phyloP scores from a whole-genome alignment of 352 stramenopile genomes.

The Pythium phragmitis region DNA sequence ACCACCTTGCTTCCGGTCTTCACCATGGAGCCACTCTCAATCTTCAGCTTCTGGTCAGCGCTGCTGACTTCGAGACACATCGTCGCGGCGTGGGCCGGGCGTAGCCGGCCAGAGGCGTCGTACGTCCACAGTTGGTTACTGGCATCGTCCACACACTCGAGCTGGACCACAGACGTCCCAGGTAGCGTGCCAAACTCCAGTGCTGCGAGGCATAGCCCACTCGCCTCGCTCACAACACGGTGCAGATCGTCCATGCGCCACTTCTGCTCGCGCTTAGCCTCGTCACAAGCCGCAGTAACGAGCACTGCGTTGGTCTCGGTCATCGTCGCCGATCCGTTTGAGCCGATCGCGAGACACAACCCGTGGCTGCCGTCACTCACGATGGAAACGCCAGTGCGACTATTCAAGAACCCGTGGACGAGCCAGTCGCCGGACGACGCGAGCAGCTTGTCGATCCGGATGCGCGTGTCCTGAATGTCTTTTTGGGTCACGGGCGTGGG shows the following conservation, averaged over 20 bases:
- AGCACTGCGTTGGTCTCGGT: constrained; percentile 1
- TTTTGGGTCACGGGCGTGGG: constrained; percentile 17
- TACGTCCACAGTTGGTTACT: constrained; percentile 24
- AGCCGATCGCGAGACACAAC: constrained; percentile 9
- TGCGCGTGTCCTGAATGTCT: constrained; percentile 20
- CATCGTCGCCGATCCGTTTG: not conserved
- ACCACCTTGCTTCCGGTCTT: not conserved
- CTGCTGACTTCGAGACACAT: constrained; percentile 13
- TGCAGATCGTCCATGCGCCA: constrained; percentile 9
- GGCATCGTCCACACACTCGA: constrained; percentile 15
- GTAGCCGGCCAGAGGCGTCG: constrained; percentile 17
- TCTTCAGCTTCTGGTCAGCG: too few species aligned
- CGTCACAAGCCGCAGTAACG: constrained; percentile 1
- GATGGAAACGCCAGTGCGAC: not conserved
- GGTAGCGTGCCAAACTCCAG: not conserved
- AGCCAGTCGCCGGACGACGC: constrained; percentile 14
- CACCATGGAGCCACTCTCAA: not conserved
- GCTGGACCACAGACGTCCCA: constrained; percentile 11
- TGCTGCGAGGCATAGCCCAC: constrained; percentile 4
- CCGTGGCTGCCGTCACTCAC: constrained; percentile 7
- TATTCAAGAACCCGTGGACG: constrained; percentile 9
- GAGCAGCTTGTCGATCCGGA: constrained; percentile 8
- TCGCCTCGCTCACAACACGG: constrained; percentile 7
- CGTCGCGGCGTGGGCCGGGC: constrained; percentile 6
- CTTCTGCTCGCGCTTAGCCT: not conserved